Base-by-base conservation (phyloP, 2,329 filamentous ascomycete species). In the Colletotrichum siamense region DNA sequence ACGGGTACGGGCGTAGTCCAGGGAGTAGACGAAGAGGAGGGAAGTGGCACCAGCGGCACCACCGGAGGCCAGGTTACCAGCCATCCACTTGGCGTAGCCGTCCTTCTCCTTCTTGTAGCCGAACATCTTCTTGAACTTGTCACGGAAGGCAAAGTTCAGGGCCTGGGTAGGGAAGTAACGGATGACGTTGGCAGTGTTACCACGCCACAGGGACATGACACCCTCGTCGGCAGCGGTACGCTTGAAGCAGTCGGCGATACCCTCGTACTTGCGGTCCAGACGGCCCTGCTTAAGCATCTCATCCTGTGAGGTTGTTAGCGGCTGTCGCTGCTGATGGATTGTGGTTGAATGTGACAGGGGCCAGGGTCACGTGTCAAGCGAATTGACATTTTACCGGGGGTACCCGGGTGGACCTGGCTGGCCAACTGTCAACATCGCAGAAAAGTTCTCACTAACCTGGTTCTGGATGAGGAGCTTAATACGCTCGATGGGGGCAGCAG, bases 91-190 rank as follows among this genome's bases (percentile, higher is more conserved):
- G 87, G 90, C 92, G 90, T 99, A 99, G 86, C 97, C 97, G 89
- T 99, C 97, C 90, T 94, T 94, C 80, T 99, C 97, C 95, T 99
- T 99, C 96, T 99, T 99, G 96, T 95, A 99, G 87, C 95, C 95
- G 94, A 99, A 99, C 96, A 99, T 98, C 87, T 94, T 92, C 96
- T 99, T 99, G 96, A 98, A 99, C 94, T 98, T 98, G 90, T 99
- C 97, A 90, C 97, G 97, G 97, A 99, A 99, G 88, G 97, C 97
- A 87, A 99, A 99, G 96, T 99, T 99, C 89, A 99, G 92, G 85
- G 97, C 97, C 94, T 99, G 97, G 89, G 97, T 99, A 84, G 97
- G 97, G 95, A 99, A 99, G 93, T 99, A 99, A 95, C 97, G 97
- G 93, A 99, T 98, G 90, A 99, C 97, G 94, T 99, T 99, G 95